A percentile compares a stretch with the other conserved stretches of the same genome.
Conservation (phyloP, 2,329 filamentous ascomycete species). For the Drechmeria coniospora region DNA sequence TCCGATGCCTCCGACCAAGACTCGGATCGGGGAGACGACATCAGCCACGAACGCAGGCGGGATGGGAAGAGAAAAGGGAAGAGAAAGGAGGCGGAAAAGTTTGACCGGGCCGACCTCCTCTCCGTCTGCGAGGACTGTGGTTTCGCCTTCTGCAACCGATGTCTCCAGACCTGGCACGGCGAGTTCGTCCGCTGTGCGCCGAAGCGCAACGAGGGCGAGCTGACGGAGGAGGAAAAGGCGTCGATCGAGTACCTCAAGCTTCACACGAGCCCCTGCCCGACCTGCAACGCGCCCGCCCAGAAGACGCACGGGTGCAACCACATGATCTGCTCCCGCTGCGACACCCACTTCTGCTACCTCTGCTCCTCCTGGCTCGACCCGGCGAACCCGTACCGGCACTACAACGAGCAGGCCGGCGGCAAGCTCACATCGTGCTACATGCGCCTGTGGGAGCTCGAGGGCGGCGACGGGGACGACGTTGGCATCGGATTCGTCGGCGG, state of each 20-base stretch:
- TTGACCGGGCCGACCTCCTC: conserved; percentile 46
- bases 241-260: conserved; percentile 68
- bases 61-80: conserved; percentile 8
- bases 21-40: conserved; percentile 25
- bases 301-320: conserved; percentile 94
- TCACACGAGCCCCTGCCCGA: conserved; percentile 79
- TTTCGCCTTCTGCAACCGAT: conserved; percentile 71
- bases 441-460: conserved; percentile 80
- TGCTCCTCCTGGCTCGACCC: conserved; percentile 77
- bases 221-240: conserved; percentile 73
- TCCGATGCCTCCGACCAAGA: conserved; percentile 38
- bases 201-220: conserved; percentile 49
- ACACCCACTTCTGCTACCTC: conserved; percentile 88
- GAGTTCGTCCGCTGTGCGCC: conserved; percentile 58
- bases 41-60: conserved; percentile 5
- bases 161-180: conserved; percentile 76
- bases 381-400: conserved; percentile 75
- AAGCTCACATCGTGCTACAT: conserved; percentile 55
- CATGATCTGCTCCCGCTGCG: conserved; percentile 85
- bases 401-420: conserved; percentile 47
- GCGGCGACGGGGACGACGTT: conserved; percentile 51
- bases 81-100: conserved; percentile 15
- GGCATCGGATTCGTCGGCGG: conserved; percentile 29
- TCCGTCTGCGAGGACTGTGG: conserved; percentile 77
- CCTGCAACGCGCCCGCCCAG: conserved; percentile 69